Evolutionary conservation across 345 rosid genomes (phyloP), one percentile per base, ranked within the genome.

Genomic region (Geranium rotundifolium): DNA sequence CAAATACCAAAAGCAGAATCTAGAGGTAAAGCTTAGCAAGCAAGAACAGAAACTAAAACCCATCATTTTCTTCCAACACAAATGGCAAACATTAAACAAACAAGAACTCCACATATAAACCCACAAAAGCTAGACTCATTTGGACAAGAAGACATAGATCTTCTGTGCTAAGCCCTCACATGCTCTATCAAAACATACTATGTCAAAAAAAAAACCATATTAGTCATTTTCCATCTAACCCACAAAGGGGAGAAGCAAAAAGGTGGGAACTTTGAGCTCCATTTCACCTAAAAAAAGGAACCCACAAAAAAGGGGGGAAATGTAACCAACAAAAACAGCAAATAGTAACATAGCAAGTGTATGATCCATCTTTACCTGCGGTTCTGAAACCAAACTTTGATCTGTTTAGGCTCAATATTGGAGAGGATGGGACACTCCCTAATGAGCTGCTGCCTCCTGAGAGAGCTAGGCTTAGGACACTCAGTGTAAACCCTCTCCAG

Each of bases 391-490:
- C 88, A 84, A 70, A 84, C 85, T 77, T 84, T 84, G 79, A 84
- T 84, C 82, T 84, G 85, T 30, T 77, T 84, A 23, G 88, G 85
- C 71, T 84, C 88, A 63, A 84, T 84, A 74, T 84, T 81, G 61
- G 69, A 66, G 67, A 84, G 88, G 62, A 84, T 77, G 62, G 88
- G 85, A 50, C 89, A 84, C 74, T 86, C 92, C 74, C 85, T 67
- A 57, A 84, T 84, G 65, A 86, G 83, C 79, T 86, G 89, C 34
- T 86, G 92, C 72, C 89, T 72, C 74, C 82, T 82, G 59, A 86
- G 67, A 56, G 91, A 86, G 68, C 84, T 83, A 65, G 91, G 91
- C 82, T 86, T 86, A 29, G 91, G 91, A 69, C 89, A 86, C 77
- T 86, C 92, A 29, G 67, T 56, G 74, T 86, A 86, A 5, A 86